Evolutionary conservation across 306 rosid species (phyloP), one percentile per base, ranked within the genome.

Genomic region (Crataegus laevigata): DNA sequence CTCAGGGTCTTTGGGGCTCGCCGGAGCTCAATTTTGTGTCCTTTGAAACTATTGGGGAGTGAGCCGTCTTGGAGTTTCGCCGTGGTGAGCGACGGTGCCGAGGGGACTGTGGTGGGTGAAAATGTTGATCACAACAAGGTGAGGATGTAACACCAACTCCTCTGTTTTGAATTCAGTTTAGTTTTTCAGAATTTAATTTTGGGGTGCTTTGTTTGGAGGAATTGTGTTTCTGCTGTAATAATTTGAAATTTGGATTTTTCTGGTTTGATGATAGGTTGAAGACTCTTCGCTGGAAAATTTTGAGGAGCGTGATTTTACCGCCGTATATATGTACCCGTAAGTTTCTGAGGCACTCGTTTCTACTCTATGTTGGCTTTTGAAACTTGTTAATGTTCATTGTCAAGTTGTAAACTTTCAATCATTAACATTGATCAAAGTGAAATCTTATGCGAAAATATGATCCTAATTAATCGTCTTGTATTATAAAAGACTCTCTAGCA

Each of bases 311-410:
- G 91, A 92, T 82, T 87, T 92, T 75, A 82, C 86, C 3, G 26
- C 82, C 93, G 3, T 87, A 81, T 82, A 87, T 88, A 88, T 73
- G 91, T 89, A 62, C 93, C 96, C 0, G 97, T 92, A 76, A 87
- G 93, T 81, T 74, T 61, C 71, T 67, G 5, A n/a, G 8, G 79
- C 57, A 54, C 36, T 51, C 8, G 52, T 47, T 71, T 64, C 77
- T 61, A 14, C 36, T 61, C 28, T 63, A 34, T 67, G 34, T 71
- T 69, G 64, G 25, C 62, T 29, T 30, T 28, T 60, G 0, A 14
- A 42, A 66, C 18, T 32, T 11, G 43, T 10, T 69, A 29, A 3
- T 25, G 68, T 29, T 12, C 15, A 4, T 34, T 68, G 21, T 51
- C n/a, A 47, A n/a, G 11, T 69, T 50, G 17, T 47, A 26, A 59